Percentiles rank a stretch among this genome's conserved stretches.
Evolutionary conservation across 2,329 filamentous ascomycete genomes (phyloP).

Genomic region (Penicillium sp.): DNA sequence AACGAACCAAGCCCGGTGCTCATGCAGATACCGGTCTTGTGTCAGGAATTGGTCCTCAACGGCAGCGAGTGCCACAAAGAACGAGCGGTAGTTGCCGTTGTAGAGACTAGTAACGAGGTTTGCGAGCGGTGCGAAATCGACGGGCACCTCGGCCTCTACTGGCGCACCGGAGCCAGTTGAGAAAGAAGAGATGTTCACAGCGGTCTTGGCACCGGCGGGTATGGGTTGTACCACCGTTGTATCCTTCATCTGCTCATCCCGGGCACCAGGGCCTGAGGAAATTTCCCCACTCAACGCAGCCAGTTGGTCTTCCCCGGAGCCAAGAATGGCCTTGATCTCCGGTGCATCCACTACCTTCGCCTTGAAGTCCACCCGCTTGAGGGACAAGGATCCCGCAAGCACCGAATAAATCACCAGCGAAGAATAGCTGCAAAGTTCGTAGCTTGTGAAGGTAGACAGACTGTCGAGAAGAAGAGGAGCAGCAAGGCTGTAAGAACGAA

Average conservation of each 20-base stretch:
- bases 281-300: conserved; percentile 75
- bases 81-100: conserved; percentile 87
- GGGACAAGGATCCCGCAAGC: conserved; percentile 85
- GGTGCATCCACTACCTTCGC: conserved; percentile 97
- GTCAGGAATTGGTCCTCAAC: conserved; percentile 94
- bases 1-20: conserved; percentile 96
- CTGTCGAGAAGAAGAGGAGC: conserved; percentile 94
- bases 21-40: conserved; percentile 90
- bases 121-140: conserved; percentile 87
- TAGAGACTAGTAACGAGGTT: conserved; percentile 89
- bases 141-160: conserved; percentile 72
- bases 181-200: conserved; percentile 84
- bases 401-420: conserved; percentile 93
- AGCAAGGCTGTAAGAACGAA: conserved; percentile 84
- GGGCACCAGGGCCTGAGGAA: conserved; percentile 74
- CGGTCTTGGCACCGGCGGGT: conserved; percentile 58
- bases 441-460: conserved; percentile 96
- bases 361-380: conserved; percentile 98
- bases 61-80: conserved; percentile 83
- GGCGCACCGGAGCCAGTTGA: conserved; percentile 64
- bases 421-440: conserved; percentile 97
- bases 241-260: conserved; percentile 72
- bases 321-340: conserved; percentile 95
- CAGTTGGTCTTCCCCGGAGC: conserved; percentile 82
- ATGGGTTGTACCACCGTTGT: conserved; percentile 53